Evolutionary conservation across 495 filamentous ascomycete genomes (phyloP), one percentile per base, ranked within the genome.

Genomic region (Hyaloscypha finlandica): DNA sequence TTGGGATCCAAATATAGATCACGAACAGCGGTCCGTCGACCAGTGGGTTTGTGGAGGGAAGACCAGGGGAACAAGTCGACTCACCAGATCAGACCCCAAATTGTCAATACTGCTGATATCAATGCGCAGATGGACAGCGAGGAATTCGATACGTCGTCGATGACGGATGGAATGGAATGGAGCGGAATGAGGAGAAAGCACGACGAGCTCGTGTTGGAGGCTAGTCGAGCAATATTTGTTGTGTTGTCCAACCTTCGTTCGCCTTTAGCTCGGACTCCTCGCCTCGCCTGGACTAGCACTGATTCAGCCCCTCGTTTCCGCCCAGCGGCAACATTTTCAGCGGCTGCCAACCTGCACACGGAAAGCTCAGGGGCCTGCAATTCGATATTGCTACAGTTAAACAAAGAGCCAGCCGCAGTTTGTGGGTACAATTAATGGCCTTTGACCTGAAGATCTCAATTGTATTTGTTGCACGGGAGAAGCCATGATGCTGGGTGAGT

Each of bases 1-100:
- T 63, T 51, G 68, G 59, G 55, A 59, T 65, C 59, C 68, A 67
- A 70, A 67, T 64, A 64, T 67, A 70, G 68, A 61, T 55, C 35
- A 48, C 9, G 42, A 19, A 48, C 4, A 1, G 16, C 42, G 1
- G 9, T 12, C 35, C 12, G 42, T 48, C 16, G 42, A 48, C 1
- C 4, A 19, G 4, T 48, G 1, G 42, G 42, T 16, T 16, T 19
- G 1, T 19, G 42, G 42, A 25, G 30, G 19, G 22, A 33, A 55
- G 8, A 53, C 45, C 3, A 59, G 22, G 33, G 39, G 45, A 19
- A 19, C 31, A 35, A 12, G 32, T 12, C 35, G 54, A 69, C 67
- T 69, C 67, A 69, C 67, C 62, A 69, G 57, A 16, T 12, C 29
- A 60, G 57, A 65, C 62, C 57, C 16, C 9, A 48, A 48, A 48